Conservation (phyloP, 164 flowering plant species). For the Pachysandra terminalis region DNA sequence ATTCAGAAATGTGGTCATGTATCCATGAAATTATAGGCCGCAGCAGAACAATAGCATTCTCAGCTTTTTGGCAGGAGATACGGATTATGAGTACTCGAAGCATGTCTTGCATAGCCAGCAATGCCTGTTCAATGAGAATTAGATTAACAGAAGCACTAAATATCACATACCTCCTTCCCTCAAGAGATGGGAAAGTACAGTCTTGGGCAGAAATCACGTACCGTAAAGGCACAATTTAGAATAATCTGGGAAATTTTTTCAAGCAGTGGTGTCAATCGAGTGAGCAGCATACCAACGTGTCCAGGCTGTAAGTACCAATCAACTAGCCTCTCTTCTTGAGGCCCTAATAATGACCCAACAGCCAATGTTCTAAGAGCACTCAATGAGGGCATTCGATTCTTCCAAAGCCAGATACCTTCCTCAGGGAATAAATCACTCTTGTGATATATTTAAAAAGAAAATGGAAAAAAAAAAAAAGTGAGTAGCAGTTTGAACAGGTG, state of each 20-base stretch:
- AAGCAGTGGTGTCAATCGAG: constrained; percentile 67
- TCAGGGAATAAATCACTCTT: constrained; percentile 91
- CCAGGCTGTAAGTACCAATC: constrained; percentile 77
- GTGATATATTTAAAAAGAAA: constrained; percentile 11
- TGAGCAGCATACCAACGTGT: constrained; percentile 53
- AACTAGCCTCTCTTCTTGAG: constrained; percentile 61
- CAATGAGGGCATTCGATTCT: constrained; percentile 76
- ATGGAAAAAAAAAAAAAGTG: neutral
- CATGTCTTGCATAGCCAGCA: constrained; percentile 89
- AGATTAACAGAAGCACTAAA: neutral
- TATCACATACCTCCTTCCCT: neutral
- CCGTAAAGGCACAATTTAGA: constrained; percentile 77
- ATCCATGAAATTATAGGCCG: constrained; percentile 69
- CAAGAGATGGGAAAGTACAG: neutral
- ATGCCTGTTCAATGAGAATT: constrained; percentile 42
- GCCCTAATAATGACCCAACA: constrained; percentile 73
- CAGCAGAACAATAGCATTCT: constrained; percentile 56
- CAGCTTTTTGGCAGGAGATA: constrained; percentile 57
- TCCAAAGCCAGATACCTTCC: constrained; percentile 90
- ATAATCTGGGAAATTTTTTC: constrained; percentile 71
- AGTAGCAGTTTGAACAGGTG: neutral
- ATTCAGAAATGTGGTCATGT: constrained; percentile 36
- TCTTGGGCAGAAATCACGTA: constrained; percentile 31
- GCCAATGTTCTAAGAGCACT: constrained; percentile 66
- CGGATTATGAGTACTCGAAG: constrained; percentile 81